Base-by-base conservation (phyloP, 2,329 filamentous ascomycete genomes). In the Pseudogymnoascus pannorum region DNA sequence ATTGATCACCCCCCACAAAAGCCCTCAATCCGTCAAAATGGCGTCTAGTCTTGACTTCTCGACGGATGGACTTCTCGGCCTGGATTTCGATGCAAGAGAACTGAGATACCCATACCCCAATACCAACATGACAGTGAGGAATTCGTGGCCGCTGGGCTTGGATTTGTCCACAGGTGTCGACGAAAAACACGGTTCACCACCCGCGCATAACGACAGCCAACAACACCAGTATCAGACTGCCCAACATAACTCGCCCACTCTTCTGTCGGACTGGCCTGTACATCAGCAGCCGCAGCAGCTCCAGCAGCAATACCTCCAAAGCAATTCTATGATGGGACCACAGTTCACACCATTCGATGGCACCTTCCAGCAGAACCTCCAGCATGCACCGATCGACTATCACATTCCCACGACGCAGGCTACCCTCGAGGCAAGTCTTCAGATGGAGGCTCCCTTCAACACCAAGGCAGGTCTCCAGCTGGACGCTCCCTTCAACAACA, bases 381-480 rank as follows among this genome's bases (percentile, higher is more conserved):
- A 72, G 62, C 66, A 69, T 29, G 69, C 70, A 33, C 71, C 69
- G 9, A 65, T 72, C 38, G 70, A 72, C 24, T 72, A 71, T 58
- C 66, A 67, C 29, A 75, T 81, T 66, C 73, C 86, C 6, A 83
- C 84, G 6, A 74, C 77, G 6, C 87, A 89, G 69, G 81, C 83
- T 33, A 79, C 84, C 38, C 77, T 90, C 64, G 85, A 86, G 65
- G 77, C 84, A 14, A 73, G 74, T 64, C 79, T 86, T 65, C 73
- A 85, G 35, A 54, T 91, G 69, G 86, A 88, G 63, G 80, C 83
- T 36, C 76, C 84, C 4, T 92, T 88, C 74, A 77, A 73, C 68
- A 74, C 76, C 63, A 79, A 87, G 72, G 78, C 44, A 2, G 44
- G 44, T 9, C 44, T 51, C 44, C 76, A 78, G 62, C 78, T 91